Percentiles rank a stretch among this genome's conserved stretches.
phyloP scores from a whole-genome alignment of 306 rosid genomes.

The Astragalus glycyphyllos region DNA sequence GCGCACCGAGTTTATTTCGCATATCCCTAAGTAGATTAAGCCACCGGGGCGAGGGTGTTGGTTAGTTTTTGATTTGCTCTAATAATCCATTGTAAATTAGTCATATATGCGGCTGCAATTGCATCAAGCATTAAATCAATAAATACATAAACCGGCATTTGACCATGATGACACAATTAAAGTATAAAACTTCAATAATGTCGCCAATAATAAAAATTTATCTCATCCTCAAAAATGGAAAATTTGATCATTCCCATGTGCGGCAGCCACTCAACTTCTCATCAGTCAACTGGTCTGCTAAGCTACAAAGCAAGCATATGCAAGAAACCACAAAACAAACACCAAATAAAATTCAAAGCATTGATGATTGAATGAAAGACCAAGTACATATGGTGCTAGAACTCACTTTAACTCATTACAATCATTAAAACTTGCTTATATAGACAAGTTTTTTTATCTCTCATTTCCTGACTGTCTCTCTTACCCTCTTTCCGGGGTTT shows the following conservation, averaged over 20 bases:
- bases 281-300: constrained; percentile 40
- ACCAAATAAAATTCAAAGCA: constrained; percentile 37
- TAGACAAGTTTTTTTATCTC: constrained; percentile 25
- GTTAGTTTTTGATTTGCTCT: too few relatives aligned
- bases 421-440: constrained; percentile 46
- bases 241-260: constrained; percentile 56
- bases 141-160: not conserved
- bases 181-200: not conserved
- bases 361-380: constrained; percentile 36
- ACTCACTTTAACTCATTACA: constrained; percentile 42
- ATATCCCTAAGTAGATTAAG: too few relatives aligned
- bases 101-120: not conserved
- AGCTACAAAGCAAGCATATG: constrained; percentile 34
- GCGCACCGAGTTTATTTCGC: too few relatives aligned
- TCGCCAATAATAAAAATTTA: not conserved
- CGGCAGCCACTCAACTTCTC: constrained; percentile 41
- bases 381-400: constrained; percentile 44
- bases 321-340: constrained; percentile 4
- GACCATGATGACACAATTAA: constrained; percentile 1
- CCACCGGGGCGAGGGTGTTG: too few relatives aligned
- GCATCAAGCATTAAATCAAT: not conserved
- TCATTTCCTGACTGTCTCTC: constrained; percentile 17
- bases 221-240: constrained; percentile 23
- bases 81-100: too few relatives aligned
- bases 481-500: not conserved